Percentiles rank a stretch among this genome's conserved stretches.
Conservation (phyloP, 78 protist species). For the Dictyostelium firmibasis region DNA sequence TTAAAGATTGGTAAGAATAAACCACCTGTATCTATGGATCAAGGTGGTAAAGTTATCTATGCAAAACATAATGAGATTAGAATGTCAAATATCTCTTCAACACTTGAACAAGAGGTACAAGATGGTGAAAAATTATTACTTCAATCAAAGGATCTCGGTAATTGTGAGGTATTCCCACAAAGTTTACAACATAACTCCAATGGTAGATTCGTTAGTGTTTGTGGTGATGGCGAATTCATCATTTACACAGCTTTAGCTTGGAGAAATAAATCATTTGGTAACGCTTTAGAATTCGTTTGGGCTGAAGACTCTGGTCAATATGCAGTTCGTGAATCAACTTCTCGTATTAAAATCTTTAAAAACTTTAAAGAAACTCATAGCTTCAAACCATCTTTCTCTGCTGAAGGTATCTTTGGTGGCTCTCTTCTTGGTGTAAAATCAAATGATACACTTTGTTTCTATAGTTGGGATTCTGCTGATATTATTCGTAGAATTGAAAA, state of each 20-base stretch:
- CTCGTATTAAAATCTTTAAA: constrained; percentile 89
- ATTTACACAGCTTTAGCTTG: constrained; percentile 97
- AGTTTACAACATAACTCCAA: constrained; percentile 90
- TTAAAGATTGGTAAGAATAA: constrained; percentile 97
- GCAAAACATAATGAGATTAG: constrained; percentile 92
- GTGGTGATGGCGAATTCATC: constrained; percentile 98
- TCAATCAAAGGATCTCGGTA: constrained; percentile 93
- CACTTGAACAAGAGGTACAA: background rate
- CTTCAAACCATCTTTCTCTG: constrained; percentile 84
- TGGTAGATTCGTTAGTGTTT: constrained; percentile 96
- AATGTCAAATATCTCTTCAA: constrained; percentile 54
- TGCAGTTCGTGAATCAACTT: constrained; percentile 84
- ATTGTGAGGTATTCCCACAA: constrained; percentile 93
- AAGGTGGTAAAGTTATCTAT: constrained; percentile 93
- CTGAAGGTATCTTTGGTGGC: constrained; percentile 97
- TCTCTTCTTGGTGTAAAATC: constrained; percentile 89
- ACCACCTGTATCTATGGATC: constrained; percentile 97
- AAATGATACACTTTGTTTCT: constrained; percentile 86
- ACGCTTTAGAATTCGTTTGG: constrained; percentile 98
- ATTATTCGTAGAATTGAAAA: constrained; percentile 95
- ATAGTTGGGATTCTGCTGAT: constrained; percentile 95
- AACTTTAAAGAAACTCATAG: constrained; percentile 91
- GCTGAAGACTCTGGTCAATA: constrained; percentile 69
- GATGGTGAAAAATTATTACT: constrained; percentile 94
- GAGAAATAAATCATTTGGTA: constrained; percentile 96